Conservation (phyloP, 495 filamentous ascomycete species). For the Annulohypoxylon moriforme region DNA sequence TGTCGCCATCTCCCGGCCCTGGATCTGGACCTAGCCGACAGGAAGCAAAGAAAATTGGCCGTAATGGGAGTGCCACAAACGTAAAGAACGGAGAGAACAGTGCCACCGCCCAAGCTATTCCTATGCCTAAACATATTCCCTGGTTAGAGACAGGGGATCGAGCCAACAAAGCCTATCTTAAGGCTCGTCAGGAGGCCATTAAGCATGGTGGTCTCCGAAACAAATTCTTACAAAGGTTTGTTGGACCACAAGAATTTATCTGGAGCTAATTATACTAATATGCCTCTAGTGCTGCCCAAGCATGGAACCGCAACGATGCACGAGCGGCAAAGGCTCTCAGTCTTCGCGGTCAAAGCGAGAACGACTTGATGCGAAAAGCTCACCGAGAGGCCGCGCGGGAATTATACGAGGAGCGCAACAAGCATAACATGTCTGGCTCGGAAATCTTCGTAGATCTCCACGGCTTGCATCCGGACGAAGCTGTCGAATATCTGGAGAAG, state of each 20-base stretch:
- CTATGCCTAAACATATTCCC: constrained; percentile 89
- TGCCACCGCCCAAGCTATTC: constrained; percentile 82
- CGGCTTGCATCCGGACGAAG: constrained; percentile 96
- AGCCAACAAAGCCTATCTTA: constrained; percentile 93
- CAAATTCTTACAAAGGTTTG: constrained; percentile 94
- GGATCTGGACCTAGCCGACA: constrained; percentile 52
- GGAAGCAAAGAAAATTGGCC: constrained; percentile 62
- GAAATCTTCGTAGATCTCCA: constrained; percentile 97
- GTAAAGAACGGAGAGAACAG: constrained; percentile 78
- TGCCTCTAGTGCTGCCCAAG: constrained; percentile 84
- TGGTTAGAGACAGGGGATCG: constrained; percentile 96
- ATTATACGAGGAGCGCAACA: constrained; percentile 95
- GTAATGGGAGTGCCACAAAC: constrained; percentile 65
- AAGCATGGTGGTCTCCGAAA: constrained; percentile 95
- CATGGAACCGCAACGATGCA: constrained; percentile 99
- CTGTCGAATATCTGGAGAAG: constrained; percentile 90
- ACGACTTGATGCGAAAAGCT: constrained; percentile 95
- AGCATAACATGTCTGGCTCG: constrained; percentile 65
- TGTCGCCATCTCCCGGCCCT: constrained; percentile 81
- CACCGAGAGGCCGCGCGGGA: constrained; percentile 93
- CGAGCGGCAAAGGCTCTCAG: constrained; percentile 95
- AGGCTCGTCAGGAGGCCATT: constrained; percentile 92
- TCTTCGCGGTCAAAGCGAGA: constrained; percentile 94
- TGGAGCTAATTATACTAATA: constrained; percentile 37
- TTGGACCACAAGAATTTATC: not conserved